Conservation (phyloP, 768 basidiomycete species). For the Postia placenta region DNA sequence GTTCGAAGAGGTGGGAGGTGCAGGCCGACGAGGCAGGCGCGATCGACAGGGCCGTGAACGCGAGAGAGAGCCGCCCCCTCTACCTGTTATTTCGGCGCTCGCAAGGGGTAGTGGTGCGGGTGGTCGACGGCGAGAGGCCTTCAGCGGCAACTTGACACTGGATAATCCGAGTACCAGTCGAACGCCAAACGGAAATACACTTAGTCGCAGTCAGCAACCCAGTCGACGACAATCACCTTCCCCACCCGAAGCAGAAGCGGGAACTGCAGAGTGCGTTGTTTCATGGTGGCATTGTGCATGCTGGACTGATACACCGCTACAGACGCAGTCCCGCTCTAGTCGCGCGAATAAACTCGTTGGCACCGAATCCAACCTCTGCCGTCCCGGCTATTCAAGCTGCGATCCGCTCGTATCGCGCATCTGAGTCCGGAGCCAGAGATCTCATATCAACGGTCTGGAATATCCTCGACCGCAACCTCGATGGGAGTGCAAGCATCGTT, state of each 20-base stretch:
- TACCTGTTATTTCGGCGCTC: slow-evolving; percentile 14
- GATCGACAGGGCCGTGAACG: slow-evolving; percentile 44
- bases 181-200: slow-evolving; percentile 10
- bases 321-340: slow-evolving; percentile 69
- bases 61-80: slow-evolving; percentile 41
- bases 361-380: slow-evolving; percentile 52
- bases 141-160: slow-evolving; percentile 52
- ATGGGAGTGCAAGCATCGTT: slow-evolving; percentile 69
- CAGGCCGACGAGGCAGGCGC: slow-evolving; percentile 37
- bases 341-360: slow-evolving; percentile 51
- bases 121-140: slow-evolving; percentile 51
- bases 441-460: slow-evolving; percentile 88
- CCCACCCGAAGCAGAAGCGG: slow-evolving; percentile 46
- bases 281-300: background rate
- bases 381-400: slow-evolving; percentile 64
- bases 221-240: slow-evolving; percentile 27
- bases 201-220: slow-evolving; percentile 22
- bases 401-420: slow-evolving; percentile 68
- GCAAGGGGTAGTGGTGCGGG: slow-evolving; percentile 23
- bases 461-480: slow-evolving; percentile 58
- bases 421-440: slow-evolving; percentile 78
- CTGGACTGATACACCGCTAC: background rate
- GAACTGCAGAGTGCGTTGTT: slow-evolving; percentile 40
- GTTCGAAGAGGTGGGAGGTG: slow-evolving; percentile 52
- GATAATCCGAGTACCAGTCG: slow-evolving; percentile 20